These are phyloP conservation scores for Rhododendron kiyosumense DNA, from an alignment of 148 eudicot genomes.

Conservation along the genomic window DNA sequence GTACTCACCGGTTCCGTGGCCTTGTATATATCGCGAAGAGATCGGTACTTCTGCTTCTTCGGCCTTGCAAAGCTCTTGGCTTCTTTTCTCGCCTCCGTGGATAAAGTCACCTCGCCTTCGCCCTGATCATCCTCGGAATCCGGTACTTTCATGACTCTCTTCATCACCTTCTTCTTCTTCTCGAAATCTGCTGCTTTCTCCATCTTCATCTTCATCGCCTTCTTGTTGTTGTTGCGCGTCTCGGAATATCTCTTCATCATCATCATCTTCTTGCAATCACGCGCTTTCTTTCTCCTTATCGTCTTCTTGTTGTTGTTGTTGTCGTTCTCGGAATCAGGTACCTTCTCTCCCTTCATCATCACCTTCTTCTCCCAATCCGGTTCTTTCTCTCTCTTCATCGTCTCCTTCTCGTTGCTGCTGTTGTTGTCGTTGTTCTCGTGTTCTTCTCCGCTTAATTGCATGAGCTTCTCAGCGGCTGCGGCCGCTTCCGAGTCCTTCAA, in stretches of 20 bases:
- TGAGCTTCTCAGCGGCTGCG: constrained; percentile 15
- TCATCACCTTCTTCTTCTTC: neutral
- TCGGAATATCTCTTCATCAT: no score
- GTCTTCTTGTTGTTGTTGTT: no score
- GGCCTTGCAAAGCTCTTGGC: neutral
- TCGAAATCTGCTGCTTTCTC: neutral
- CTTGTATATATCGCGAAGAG: constrained; percentile 10
- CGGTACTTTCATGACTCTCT: neutral
- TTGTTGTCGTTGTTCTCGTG: no score
- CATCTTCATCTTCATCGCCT: neutral
- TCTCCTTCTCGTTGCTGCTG: neutral
- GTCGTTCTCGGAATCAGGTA: neutral
- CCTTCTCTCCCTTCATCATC: neutral
- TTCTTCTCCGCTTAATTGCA: constrained; percentile 13
- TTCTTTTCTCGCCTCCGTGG: neutral
- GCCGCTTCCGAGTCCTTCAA: neutral
- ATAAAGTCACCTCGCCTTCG: neutral
- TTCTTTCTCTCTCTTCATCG: neutral
- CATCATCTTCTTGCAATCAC: no score
- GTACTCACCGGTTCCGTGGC: neutral
- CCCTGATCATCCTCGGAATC: neutral
- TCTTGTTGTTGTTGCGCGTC: neutral
- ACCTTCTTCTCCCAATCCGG: neutral
- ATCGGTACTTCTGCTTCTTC: constrained; percentile 17
- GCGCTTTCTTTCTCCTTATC: no score